Conservation (phyloP, 495 filamentous ascomycete genomes). For the Penicillium atrosanguineum region DNA sequence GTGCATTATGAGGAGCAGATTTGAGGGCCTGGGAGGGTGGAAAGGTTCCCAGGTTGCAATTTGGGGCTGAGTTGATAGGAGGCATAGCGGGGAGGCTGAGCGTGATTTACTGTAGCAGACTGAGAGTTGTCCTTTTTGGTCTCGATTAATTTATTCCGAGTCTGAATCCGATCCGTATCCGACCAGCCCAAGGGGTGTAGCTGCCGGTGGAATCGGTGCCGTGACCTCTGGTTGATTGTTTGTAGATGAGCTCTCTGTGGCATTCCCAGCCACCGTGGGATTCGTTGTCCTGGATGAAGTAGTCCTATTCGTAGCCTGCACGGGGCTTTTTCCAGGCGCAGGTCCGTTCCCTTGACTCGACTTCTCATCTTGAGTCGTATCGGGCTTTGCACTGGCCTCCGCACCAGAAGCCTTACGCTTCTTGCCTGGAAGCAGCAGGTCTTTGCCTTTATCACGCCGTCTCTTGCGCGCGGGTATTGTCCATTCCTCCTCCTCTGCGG, state of each 20-base stretch:
- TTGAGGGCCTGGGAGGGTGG: background rate
- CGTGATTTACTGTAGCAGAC: background rate
- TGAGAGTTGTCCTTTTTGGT: background rate
- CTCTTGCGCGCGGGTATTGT: slow-evolving; percentile 54
- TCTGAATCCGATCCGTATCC: slow-evolving; percentile 45
- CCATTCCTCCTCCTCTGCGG: slow-evolving; percentile 53
- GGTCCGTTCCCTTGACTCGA: background rate
- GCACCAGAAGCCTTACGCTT: slow-evolving; percentile 47
- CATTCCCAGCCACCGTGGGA: background rate
- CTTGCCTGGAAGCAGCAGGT: slow-evolving; percentile 56
- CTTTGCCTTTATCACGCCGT: slow-evolving; percentile 56
- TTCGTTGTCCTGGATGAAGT: too few relatives aligned
- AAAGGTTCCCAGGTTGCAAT: background rate
- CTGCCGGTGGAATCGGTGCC: slow-evolving; percentile 12
- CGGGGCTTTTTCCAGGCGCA: background rate
- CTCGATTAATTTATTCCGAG: slow-evolving; percentile 23
- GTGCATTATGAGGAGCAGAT: slow-evolving; percentile 21
- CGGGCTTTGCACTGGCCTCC: slow-evolving; percentile 1
- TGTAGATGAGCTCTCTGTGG: background rate
- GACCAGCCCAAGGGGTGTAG: slow-evolving; percentile 24
- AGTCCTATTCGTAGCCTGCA: background rate
- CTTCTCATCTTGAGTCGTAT: slow-evolving; percentile 12
- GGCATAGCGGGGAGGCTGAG: background rate
- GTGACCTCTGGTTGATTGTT: background rate
- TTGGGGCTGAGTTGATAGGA: background rate